Conservation (phyloP, 1,284 basidiomycete species). For the Cutaneotrichosporon sp. region DNA sequence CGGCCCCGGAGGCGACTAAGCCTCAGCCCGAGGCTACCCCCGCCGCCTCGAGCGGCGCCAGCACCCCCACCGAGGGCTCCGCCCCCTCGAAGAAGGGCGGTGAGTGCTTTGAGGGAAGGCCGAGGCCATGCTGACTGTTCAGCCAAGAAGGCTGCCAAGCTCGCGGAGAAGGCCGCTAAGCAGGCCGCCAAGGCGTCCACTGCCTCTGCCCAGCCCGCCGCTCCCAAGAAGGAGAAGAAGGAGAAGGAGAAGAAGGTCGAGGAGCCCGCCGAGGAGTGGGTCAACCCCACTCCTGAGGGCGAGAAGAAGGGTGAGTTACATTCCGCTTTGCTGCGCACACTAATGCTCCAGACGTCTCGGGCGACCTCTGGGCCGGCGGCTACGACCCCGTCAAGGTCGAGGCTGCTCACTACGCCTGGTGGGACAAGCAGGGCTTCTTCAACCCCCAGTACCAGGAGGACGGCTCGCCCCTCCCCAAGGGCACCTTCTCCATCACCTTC, state of each 20-base stretch:
- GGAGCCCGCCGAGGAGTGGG: conserved; percentile 64
- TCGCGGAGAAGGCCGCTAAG: conserved; percentile 62
- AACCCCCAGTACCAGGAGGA: conserved; percentile 68
- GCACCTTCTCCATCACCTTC: conserved; percentile 81
- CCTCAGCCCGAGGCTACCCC: conserved; percentile 36
- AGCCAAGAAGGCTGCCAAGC: conserved; percentile 72
- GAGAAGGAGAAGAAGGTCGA: conserved; percentile 66
- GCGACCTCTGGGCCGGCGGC: conserved; percentile 73
- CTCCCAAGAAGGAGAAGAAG: conserved; percentile 72
- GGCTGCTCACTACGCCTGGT: conserved; percentile 98
- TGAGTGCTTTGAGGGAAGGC: conserved; percentile 42
- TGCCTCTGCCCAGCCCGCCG: conserved; percentile 50
- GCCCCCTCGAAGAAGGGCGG: conserved; percentile 43
- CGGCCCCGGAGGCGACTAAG: conserved; percentile 37
- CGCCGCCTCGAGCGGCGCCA: conserved; percentile 15
- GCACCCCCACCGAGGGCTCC: conserved; percentile 16
- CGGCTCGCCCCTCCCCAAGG: conserved; percentile 61
- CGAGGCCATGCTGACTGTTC: conserved; percentile 25
- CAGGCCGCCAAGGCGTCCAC: conserved; percentile 60
- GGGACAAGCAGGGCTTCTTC: conserved; percentile 89
- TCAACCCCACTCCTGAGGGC: conserved; percentile 82
- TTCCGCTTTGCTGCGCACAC: neutral
- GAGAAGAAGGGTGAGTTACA: conserved; percentile 78
- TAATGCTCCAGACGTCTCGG: conserved; percentile 70
- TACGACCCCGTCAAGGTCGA: conserved; percentile 97